phyloP scores from a whole-genome alignment of 2,329 filamentous ascomycete species.

The Alternaria incomplexa region DNA sequence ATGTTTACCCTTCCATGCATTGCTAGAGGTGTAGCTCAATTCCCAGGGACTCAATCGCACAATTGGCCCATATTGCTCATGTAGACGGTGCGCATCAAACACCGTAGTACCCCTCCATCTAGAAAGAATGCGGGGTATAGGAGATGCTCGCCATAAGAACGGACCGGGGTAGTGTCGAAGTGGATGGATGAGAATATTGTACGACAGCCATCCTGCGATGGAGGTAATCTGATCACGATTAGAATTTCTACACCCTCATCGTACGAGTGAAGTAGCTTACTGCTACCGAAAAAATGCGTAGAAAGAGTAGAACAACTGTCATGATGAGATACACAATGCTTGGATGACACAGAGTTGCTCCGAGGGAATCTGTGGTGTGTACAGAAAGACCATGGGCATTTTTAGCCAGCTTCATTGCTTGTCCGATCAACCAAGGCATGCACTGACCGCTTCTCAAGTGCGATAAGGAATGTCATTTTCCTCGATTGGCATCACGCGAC shows the following conservation, averaged over 20 bases:
- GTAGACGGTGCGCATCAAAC: slow-evolving; percentile 6
- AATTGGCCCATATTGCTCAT: slow-evolving; percentile 14
- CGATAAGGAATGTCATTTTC: neutral
- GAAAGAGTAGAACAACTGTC: neutral
- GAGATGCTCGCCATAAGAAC: neutral
- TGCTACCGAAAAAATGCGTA: neutral
- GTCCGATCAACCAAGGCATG: neutral
- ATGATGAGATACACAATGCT: neutral
- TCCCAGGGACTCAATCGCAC: slow-evolving; percentile 14
- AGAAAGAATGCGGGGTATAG: slow-evolving; percentile 9
- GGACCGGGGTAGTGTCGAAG: slow-evolving; percentile 5
- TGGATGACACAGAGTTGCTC: neutral
- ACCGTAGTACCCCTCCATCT: slow-evolving; percentile 1
- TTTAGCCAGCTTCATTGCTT: neutral
- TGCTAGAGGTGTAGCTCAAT: slow-evolving; percentile 4
- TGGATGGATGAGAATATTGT: slow-evolving; percentile 5
- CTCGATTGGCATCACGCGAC: neutral
- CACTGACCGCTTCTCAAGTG: neutral
- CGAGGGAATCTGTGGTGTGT: neutral
- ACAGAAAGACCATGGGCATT: neutral
- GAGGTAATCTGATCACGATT: neutral
- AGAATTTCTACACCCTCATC: neutral
- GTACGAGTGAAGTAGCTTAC: neutral
- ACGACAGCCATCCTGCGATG: neutral
- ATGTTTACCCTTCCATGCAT: slow-evolving; percentile 15